These are phyloP conservation scores for Clathrus columnatus DNA, from an alignment of 768 basidiomycete species.

Conservation along the genomic window DNA sequence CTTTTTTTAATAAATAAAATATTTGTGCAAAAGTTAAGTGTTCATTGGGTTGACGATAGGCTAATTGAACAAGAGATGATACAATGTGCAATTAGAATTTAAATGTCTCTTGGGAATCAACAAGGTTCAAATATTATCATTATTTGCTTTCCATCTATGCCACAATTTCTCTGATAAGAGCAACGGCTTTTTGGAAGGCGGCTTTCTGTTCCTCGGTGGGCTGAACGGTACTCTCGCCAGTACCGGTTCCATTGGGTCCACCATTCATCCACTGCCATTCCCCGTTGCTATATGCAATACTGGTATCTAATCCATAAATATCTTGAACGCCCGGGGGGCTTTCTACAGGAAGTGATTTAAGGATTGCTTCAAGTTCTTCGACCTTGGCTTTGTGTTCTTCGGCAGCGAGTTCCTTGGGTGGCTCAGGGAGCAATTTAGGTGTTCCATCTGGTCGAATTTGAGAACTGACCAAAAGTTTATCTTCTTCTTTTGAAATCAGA, in stretches of 20 bases:
- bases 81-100: neutral
- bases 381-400: constrained; percentile 34
- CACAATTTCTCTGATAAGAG: constrained; percentile 49
- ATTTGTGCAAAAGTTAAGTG: too few species aligned
- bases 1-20: too few species aligned
- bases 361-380: constrained; percentile 49
- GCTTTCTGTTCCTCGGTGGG: constrained; percentile 52
- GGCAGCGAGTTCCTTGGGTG: constrained; percentile 31
- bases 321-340: constrained; percentile 54
- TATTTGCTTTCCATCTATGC: neutral
- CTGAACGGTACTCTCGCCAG: constrained; percentile 38
- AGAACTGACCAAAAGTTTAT: constrained; percentile 36
- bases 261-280: constrained; percentile 56
- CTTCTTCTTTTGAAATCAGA: constrained; percentile 36
- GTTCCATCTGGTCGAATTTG: constrained; percentile 42
- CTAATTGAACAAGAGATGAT: too few species aligned
- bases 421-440: constrained; percentile 25
- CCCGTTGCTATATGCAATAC: constrained; percentile 51
- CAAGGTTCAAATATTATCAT: too few species aligned
- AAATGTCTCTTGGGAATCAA: too few species aligned
- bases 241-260: constrained; percentile 51
- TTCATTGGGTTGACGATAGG: too few species aligned
- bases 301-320: constrained; percentile 61
- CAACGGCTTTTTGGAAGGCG: constrained; percentile 63
- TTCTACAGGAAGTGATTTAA: constrained; percentile 51